Evolutionary conservation across 2,329 filamentous ascomycete species (phyloP).

Genomic region (Acephala macrosclerotiorum): DNA sequence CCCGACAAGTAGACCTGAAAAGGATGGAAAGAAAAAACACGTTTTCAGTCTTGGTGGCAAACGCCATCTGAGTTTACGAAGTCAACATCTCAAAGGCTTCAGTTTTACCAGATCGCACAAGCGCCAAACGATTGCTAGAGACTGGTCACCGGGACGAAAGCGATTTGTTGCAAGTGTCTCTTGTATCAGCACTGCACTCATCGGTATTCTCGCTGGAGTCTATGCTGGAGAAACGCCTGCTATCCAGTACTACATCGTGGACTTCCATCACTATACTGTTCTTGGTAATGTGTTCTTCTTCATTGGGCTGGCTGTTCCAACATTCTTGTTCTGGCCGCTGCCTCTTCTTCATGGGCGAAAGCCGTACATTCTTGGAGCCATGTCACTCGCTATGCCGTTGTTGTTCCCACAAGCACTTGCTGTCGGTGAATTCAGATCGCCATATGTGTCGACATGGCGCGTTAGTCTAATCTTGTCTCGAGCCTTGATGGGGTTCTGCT

Average conservation of each 20-base stretch:
- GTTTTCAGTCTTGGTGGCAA: slow-evolving; percentile 53
- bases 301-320: slow-evolving; percentile 73
- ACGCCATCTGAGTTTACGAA: slow-evolving; percentile 62
- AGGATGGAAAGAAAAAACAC: slow-evolving; percentile 25
- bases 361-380: slow-evolving; percentile 74
- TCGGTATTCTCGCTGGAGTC: slow-evolving; percentile 76
- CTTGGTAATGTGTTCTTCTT: slow-evolving; percentile 79
- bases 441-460: slow-evolving; percentile 62
- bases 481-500: slow-evolving; percentile 69
- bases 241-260: slow-evolving; percentile 79
- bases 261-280: slow-evolving; percentile 71
- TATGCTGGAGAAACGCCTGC: slow-evolving; percentile 82
- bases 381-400: slow-evolving; percentile 74
- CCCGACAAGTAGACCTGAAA: slow-evolving; percentile 25
- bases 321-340: slow-evolving; percentile 76
- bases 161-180: slow-evolving; percentile 72
- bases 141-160: slow-evolving; percentile 74
- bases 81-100: slow-evolving; percentile 53
- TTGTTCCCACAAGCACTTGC: slow-evolving; percentile 79
- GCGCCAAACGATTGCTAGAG: slow-evolving; percentile 72
- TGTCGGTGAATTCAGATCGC: slow-evolving; percentile 63
- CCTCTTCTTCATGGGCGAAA: slow-evolving; percentile 79
- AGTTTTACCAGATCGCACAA: slow-evolving; percentile 62
- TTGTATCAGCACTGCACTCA: slow-evolving; percentile 75
- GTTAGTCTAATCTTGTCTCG: slow-evolving; percentile 69